These are phyloP conservation scores for Diaporthe eres DNA, from an alignment of 2,329 filamentous ascomycete species.

Conservation along the genomic window DNA sequence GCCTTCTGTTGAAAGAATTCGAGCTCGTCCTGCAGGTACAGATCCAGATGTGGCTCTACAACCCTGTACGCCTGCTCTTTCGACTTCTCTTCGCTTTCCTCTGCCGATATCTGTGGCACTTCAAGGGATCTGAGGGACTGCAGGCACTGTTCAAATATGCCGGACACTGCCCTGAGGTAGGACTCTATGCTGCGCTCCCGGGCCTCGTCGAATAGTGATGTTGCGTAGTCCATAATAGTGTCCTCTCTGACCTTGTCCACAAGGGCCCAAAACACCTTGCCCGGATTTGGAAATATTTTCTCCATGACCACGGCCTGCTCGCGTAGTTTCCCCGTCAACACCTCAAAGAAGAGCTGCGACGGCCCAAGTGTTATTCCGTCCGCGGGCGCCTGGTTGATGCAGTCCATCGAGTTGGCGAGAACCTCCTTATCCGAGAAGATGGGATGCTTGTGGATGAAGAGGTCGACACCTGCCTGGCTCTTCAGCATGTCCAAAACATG, in stretches of 20 bases:
- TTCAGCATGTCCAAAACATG: conserved; percentile 87
- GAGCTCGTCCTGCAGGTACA: conserved; percentile 93
- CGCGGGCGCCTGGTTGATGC: conserved; percentile 76
- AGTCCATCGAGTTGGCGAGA: conserved; percentile 83
- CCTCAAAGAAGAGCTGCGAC: conserved; percentile 85
- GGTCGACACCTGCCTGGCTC: conserved; percentile 81
- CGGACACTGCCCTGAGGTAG: conserved; percentile 89
- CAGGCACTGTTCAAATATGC: conserved; percentile 87
- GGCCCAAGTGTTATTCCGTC: conserved; percentile 84
- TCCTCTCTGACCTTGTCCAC: conserved; percentile 88
- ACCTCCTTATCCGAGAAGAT: conserved; percentile 82
- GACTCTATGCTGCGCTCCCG: conserved; percentile 81
- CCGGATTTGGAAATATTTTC: conserved; percentile 81
- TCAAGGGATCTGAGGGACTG: conserved; percentile 81
- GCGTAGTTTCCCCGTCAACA: conserved; percentile 80
- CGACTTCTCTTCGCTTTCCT: conserved; percentile 74
- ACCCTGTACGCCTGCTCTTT: conserved; percentile 78
- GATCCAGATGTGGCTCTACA: conserved; percentile 93
- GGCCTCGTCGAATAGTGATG: conserved; percentile 87
- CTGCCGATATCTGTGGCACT: conserved; percentile 73
- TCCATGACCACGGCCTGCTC: conserved; percentile 86
- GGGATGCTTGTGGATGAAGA: conserved; percentile 91
- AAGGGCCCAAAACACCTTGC: conserved; percentile 81
- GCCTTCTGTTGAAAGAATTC: conserved; percentile 85
- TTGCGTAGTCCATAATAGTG: conserved; percentile 88